phyloP scores from a whole-genome alignment of 208 protist genomes.

The Lotmaria passim region DNA sequence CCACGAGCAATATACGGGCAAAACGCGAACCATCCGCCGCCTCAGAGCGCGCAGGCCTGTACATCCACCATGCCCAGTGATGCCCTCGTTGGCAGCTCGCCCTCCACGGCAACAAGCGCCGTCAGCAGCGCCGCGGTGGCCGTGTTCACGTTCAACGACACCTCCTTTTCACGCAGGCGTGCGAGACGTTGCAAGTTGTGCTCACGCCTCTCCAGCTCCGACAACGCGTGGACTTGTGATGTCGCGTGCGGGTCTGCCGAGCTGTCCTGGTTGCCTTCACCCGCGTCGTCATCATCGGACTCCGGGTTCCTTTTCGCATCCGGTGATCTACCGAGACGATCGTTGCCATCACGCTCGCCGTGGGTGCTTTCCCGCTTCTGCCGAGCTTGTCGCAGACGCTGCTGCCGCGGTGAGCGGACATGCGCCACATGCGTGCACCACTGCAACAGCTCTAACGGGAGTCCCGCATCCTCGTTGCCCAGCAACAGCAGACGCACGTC shows the following conservation, averaged over 20 bases:
- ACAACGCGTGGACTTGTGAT: not conserved
- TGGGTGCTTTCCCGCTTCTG: not conserved
- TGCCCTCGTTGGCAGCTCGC: not conserved
- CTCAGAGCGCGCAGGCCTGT: not conserved
- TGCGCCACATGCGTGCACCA: constrained; percentile 67
- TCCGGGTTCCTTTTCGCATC: not conserved
- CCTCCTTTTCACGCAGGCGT: constrained; percentile 46
- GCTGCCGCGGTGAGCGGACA: constrained; percentile 55
- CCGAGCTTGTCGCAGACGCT: constrained; percentile 23
- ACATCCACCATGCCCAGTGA: constrained; percentile 16
- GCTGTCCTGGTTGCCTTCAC: not conserved
- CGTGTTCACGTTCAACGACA: constrained; percentile 85
- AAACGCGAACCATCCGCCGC: too few relatives aligned
- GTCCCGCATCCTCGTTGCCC: constrained; percentile 78
- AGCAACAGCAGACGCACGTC: constrained; percentile 61
- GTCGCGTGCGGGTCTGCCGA: not conserved
- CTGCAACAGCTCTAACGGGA: constrained; percentile 45
- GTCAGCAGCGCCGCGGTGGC: constrained; percentile 72
- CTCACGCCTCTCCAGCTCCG: constrained; percentile 8
- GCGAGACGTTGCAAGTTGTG: constrained; percentile 31
- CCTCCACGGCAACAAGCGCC: constrained; percentile 32
- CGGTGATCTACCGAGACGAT: too few relatives aligned
- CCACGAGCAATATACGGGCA: too few relatives aligned
- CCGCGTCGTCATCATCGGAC: not conserved
- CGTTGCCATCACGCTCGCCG: not conserved